phyloP scores from a whole-genome alignment of 441 rosid genomes.

The Adansonia gregorii region DNA sequence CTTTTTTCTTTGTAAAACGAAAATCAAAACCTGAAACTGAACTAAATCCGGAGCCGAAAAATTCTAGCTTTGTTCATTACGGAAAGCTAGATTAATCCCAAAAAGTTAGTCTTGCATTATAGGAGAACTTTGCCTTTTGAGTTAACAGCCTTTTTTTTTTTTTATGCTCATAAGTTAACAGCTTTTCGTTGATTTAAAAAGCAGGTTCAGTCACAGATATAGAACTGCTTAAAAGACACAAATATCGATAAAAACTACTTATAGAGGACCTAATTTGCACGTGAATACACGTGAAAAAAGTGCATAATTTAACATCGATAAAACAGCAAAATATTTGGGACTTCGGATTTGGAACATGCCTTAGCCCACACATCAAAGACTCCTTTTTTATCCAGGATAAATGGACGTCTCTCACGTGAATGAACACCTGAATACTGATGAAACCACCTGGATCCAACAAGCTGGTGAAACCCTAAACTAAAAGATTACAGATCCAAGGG shows the following conservation, averaged over 20 bases:
- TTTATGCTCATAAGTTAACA: neutral
- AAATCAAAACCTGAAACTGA: too few relatives aligned
- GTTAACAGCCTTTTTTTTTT: neutral
- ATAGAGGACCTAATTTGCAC: constrained; percentile 29
- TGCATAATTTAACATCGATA: constrained; percentile 1
- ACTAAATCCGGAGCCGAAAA: too few relatives aligned
- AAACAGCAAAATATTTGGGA: neutral
- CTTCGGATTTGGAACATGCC: neutral
- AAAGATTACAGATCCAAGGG: neutral
- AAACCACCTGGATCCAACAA: constrained; percentile 16
- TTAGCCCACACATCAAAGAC: neutral
- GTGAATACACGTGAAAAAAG: constrained; percentile 46
- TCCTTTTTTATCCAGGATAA: neutral
- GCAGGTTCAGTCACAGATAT: too few relatives aligned
- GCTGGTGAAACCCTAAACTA: neutral
- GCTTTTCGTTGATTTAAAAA: too few relatives aligned
- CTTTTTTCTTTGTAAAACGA: neutral
- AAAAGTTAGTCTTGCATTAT: too few relatives aligned
- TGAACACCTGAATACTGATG: neutral
- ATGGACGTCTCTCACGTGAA: neutral
- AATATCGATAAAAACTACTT: constrained; percentile 21
- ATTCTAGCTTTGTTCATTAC: neutral
- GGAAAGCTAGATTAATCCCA: too few relatives aligned
- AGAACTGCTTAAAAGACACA: constrained; percentile 14
- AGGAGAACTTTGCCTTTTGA: neutral